Percentiles rank a stretch among this genome's conserved stretches.
phyloP scores from a whole-genome alignment of 805 yeast species.

The Candida methanosorbosa region DNA sequence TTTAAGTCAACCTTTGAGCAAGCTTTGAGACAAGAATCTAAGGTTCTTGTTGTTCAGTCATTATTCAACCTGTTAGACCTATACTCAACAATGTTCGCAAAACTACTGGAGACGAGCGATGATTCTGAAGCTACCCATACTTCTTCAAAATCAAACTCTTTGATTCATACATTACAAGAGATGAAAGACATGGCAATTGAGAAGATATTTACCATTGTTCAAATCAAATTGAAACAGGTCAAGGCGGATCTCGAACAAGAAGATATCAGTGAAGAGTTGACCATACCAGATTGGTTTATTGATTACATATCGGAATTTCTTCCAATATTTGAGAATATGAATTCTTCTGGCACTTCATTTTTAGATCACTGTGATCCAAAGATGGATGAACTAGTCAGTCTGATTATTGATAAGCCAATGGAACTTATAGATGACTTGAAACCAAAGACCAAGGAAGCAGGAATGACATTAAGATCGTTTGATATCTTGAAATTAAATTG shows the following conservation, averaged over 20 bases:
- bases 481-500: conserved; percentile 46
- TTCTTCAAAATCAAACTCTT: background rate
- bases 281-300: conserved; percentile 79
- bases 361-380: conserved; percentile 30
- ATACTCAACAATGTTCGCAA: conserved; percentile 61
- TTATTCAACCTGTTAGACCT: conserved; percentile 57
- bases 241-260: conserved; percentile 24
- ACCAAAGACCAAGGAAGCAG: conserved; percentile 17
- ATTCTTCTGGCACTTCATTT: conserved; percentile 24
- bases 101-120: conserved; percentile 23
- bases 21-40: conserved; percentile 55
- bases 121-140: background rate
- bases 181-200: conserved; percentile 27
- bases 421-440: conserved; percentile 22
- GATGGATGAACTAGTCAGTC: conserved; percentile 27
- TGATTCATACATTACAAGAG: conserved; percentile 17
- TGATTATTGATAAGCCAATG: conserved; percentile 40
- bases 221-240: conserved; percentile 25
- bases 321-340: conserved; percentile 41
- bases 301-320: conserved; percentile 56
- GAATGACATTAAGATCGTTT: conserved; percentile 2
- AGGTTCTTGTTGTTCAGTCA: conserved; percentile 45
- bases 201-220: conserved; percentile 31
- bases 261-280: conserved; percentile 38
- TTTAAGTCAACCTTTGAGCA: conserved; percentile 60